These are phyloP conservation scores for Solanum pinnatisectum DNA, from an alignment of 257 asterid species.

Conservation along the genomic window DNA sequence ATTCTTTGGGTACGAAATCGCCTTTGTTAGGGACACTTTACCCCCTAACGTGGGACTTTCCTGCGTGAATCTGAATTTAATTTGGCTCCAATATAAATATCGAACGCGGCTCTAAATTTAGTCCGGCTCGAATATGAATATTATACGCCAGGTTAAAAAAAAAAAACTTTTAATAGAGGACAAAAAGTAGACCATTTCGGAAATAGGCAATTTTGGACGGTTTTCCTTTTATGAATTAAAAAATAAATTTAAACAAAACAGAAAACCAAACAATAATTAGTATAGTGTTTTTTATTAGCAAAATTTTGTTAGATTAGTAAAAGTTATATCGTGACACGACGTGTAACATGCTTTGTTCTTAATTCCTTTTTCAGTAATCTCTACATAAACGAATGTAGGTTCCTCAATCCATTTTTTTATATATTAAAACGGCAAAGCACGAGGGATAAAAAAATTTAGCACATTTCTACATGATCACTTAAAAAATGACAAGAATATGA, in stretches of 20 bases:
- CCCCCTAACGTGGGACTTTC: accelerated
- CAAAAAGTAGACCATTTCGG: too few species aligned
- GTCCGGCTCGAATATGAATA: too few species aligned
- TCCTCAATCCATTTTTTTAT: background rate
- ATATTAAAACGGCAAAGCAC: background rate
- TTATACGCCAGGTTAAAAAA: too few species aligned
- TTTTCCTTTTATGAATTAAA: background rate
- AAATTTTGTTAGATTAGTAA: background rate
- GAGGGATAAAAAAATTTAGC: background rate
- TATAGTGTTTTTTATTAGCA: background rate
- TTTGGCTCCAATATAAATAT: too few species aligned
- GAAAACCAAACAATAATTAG: background rate
- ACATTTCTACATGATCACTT: background rate
- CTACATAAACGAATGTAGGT: background rate
- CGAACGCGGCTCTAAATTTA: too few species aligned
- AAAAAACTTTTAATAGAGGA: too few species aligned
- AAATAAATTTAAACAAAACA: background rate
- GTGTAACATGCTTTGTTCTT: background rate
- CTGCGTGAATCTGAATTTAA: accelerated
- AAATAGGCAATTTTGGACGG: too few species aligned
- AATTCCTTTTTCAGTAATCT: background rate
- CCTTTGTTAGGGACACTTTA: too few species aligned
- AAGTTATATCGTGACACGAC: background rate
- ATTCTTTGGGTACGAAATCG: accelerated
- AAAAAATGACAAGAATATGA: background rate